phyloP scores from a whole-genome alignment of 139 green algal species.

The Asterochloris erici region DNA sequence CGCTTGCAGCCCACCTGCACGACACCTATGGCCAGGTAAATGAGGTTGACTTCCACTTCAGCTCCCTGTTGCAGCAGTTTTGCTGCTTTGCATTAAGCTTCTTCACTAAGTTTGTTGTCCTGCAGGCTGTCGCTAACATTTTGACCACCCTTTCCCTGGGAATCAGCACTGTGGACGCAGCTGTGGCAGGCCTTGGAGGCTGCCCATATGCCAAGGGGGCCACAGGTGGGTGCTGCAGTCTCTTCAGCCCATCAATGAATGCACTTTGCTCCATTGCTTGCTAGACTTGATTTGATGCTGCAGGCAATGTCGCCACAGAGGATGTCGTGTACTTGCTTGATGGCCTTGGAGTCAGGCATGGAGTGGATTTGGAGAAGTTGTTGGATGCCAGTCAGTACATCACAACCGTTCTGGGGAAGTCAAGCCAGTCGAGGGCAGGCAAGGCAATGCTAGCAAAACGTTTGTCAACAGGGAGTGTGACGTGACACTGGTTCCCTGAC shows the following conservation, averaged over 20 bases:
- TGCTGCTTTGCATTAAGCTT: not conserved
- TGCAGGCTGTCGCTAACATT: conserved; percentile 87
- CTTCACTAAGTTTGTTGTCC: not conserved
- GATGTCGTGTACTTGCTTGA: conserved; percentile 92
- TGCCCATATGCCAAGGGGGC: conserved; percentile 91
- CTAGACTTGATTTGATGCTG: not conserved
- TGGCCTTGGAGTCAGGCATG: conserved; percentile 77
- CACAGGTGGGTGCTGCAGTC: conserved; percentile 24
- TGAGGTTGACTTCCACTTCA: not conserved
- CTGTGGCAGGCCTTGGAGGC: conserved; percentile 82
- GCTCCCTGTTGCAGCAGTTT: not conserved
- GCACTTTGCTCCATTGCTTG: not conserved
- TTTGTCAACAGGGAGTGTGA: too few relatives aligned
- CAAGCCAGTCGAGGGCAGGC: conserved; percentile 5
- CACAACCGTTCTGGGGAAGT: conserved; percentile 40
- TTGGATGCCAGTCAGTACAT: conserved; percentile 70
- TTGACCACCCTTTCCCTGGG: conserved; percentile 74
- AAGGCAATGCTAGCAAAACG: conserved; percentile 3
- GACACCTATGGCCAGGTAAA: conserved; percentile 81
- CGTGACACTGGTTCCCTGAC: too few relatives aligned
- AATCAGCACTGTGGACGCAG: conserved; percentile 67
- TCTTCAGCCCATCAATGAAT: not conserved
- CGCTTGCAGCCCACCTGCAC: conserved; percentile 88
- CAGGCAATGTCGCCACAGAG: conserved; percentile 93
- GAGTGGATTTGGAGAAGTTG: conserved; percentile 70